Evolutionary conservation across 306 rosid genomes (phyloP).

Genomic region (Cucumis melo): DNA sequence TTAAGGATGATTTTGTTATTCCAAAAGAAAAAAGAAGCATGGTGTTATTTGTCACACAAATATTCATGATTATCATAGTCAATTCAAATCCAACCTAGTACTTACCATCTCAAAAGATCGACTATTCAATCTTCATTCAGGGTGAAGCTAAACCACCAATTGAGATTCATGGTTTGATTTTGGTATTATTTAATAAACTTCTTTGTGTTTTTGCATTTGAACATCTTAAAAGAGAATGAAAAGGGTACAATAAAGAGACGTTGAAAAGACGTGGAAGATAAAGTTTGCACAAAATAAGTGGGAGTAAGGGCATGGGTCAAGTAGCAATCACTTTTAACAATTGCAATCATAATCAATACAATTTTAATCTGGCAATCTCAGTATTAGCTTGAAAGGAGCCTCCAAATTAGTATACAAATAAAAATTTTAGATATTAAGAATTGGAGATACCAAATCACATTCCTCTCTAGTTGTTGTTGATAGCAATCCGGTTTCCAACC

Average conservation of each 20-base stretch:
- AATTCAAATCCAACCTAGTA: too few relatives aligned
- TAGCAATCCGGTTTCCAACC: conserved; percentile 32
- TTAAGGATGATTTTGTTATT: too few relatives aligned
- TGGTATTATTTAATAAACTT: too few relatives aligned
- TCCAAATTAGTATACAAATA: conserved; percentile 13
- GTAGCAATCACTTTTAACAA: conserved; percentile 8
- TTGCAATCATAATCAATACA: conserved; percentile 4
- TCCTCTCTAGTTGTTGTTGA: conserved; percentile 37
- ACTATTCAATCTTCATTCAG: too few relatives aligned
- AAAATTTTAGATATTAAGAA: conserved; percentile 22
- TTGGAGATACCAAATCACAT: conserved; percentile 26
- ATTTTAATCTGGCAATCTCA: conserved; percentile 7
- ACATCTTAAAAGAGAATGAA: neutral
- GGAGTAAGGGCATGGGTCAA: neutral
- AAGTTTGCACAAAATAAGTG: neutral
- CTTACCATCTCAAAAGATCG: too few relatives aligned
- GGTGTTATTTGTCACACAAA: too few relatives aligned
- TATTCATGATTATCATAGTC: too few relatives aligned
- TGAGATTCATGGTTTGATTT: too few relatives aligned
- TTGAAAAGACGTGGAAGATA: neutral
- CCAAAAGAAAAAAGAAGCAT: too few relatives aligned
- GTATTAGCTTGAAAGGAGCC: conserved; percentile 37
- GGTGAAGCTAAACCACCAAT: too few relatives aligned
- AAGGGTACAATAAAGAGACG: neutral
- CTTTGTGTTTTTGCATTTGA: neutral